Base-by-base conservation (phyloP, 495 filamentous ascomycete genomes). In the Parachaetomium inaequale region DNA sequence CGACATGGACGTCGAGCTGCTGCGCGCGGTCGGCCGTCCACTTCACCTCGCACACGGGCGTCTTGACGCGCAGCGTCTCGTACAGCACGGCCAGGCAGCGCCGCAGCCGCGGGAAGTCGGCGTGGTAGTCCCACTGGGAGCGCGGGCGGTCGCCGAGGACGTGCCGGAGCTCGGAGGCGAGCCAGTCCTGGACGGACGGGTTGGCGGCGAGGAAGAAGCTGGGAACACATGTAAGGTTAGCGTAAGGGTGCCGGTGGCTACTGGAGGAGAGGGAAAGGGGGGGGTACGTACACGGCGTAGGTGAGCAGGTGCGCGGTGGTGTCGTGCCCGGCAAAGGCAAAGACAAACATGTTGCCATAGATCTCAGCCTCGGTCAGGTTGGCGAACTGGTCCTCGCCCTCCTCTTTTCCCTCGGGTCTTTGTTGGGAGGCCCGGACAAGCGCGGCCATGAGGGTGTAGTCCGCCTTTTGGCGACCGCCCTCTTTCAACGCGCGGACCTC, bases 301-400 rank as follows among this genome's bases (percentile, higher is more conserved):
- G 78, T 75, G 31, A 85, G 69, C 1, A 75, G 81, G 46, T 79
- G 81, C 0, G 82, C 78, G 0, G 81, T 83, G 0, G 82, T 84
- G 57, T 86, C 82, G 61, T 81, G 80, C 0, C 83, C 84, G 3
- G 83, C 84, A 29, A 79, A 74, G 31, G 73, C 84, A 62, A 84
- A 82, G 4, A 80, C 70, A 54, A 83, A 86, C 23, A 85, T 76
- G 52, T 83, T 83, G 42, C 81, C 81, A 23, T 74, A 78, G 17
- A 84, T 76, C 58, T 82, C 81, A 11, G 4, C 36, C 12, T 73
- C 61, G 10, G 61, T 66, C 0, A 67, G 66, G 4, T 64, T 32
- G 31, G 31, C 63, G 1, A 38, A 38, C 36, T 65, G 31, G 4
- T 8, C 4, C 4, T 32, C 63, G 36, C 19, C 42, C 53, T 57